Base-by-base conservation (phyloP, 192 early-diverging fungal species). In the Backusella liffmaniae region DNA sequence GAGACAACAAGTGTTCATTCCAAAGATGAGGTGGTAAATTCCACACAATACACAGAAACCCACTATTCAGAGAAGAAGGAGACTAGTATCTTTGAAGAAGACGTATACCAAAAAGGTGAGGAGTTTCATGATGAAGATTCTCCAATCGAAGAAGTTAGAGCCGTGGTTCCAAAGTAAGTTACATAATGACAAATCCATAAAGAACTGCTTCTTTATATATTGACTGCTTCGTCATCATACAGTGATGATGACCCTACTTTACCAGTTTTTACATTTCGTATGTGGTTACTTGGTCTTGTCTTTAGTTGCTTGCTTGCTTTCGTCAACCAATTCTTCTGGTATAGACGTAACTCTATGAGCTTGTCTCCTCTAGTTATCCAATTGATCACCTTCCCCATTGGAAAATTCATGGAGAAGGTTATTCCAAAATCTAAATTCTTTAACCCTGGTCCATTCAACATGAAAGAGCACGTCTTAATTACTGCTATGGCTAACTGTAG, bases 401-500 rank as follows among this genome's bases (percentile, higher is more conserved):
- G 86, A 13, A 79, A 78, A n/a, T 71, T 83, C 26, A 77, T 89
- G 79, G 86, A 83, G 66, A 67, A 29, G 4, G 65, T 84, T 10
- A 76, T 87, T n/a, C 86, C 86, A 13, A 73, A 70, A n/a, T 81
- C 80, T 16, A 68, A 18, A 46, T 90, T 81, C 30, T 85, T 85
- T 26, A 91, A 91, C 72, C 90, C 90, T 26, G 90, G 88, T 42
- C 73, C 83, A 16, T 92, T 92, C 73, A 86, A 83, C 29, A 82
- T 91, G 74, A 93, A 93, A 69, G 92, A 92, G 73, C 91, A 91
- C 72, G 88, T 86, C 68, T 77, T 91, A 51, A 86, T 92, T 62
- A 78, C 78, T 5, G 73, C 89, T 42, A 85, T 88, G 56, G 86
- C 86, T 21, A 84, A 80, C 80, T 80, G 86, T 71, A 84, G 80